Evolutionary conservation across 2,329 filamentous ascomycete species (phyloP).

Genomic region (Diaporthe sp.): DNA sequence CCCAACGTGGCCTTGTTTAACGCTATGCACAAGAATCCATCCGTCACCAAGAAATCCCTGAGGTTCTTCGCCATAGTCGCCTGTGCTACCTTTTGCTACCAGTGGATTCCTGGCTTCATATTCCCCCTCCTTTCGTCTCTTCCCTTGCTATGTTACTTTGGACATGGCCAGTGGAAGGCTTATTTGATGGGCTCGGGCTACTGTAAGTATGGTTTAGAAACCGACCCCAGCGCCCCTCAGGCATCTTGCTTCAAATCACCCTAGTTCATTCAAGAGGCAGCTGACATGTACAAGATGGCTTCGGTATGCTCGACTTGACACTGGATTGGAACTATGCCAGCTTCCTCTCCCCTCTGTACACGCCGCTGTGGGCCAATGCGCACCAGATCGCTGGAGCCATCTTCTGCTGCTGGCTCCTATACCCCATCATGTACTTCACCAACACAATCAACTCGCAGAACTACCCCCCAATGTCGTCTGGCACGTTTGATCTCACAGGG

Average conservation of each 20-base stretch:
- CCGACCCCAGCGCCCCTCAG: background rate
- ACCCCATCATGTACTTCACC: slow-evolving; percentile 46
- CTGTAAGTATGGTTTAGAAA: background rate
- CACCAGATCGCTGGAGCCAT: slow-evolving; percentile 42
- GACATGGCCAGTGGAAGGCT: slow-evolving; percentile 49
- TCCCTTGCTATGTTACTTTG: slow-evolving; percentile 49
- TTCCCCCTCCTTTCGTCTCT: slow-evolving; percentile 47
- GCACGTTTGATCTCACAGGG: slow-evolving; percentile 46
- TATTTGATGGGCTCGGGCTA: slow-evolving; percentile 49
- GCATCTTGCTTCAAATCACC: background rate
- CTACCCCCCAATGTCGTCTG: slow-evolving; percentile 44
- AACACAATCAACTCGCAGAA: slow-evolving; percentile 43
- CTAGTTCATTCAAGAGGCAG: background rate
- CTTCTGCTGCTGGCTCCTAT: slow-evolving; percentile 43
- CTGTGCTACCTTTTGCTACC: slow-evolving; percentile 46
- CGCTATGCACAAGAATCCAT: slow-evolving; percentile 49
- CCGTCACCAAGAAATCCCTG: slow-evolving; percentile 47
- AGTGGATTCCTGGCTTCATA: slow-evolving; percentile 51
- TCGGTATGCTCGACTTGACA: slow-evolving; percentile 49
- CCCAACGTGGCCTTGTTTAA: slow-evolving; percentile 50
- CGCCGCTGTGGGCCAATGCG: slow-evolving; percentile 44
- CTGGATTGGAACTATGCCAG: slow-evolving; percentile 49
- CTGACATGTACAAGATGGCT: slow-evolving; percentile 42
- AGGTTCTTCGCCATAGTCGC: slow-evolving; percentile 47
- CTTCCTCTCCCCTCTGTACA: slow-evolving; percentile 44